Evolutionary conservation across 768 basidiomycete genomes (phyloP).

Genomic region (Punctularia strigosozonata): DNA sequence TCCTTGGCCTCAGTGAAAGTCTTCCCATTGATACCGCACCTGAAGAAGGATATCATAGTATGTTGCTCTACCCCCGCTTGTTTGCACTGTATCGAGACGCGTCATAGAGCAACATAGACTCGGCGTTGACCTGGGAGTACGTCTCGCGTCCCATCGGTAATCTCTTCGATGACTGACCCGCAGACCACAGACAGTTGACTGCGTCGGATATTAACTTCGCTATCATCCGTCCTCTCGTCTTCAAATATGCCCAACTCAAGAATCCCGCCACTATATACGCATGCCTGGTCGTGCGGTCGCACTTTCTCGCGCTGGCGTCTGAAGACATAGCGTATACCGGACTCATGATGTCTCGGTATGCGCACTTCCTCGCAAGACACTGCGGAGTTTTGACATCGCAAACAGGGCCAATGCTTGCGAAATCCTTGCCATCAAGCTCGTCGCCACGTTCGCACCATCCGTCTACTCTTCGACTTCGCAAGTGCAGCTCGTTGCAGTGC

Average conservation of each 20-base stretch:
- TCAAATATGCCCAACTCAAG: slow-evolving; percentile 66
- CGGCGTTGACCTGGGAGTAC: slow-evolving; percentile 72
- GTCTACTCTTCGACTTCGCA: slow-evolving; percentile 62
- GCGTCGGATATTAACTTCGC: slow-evolving; percentile 77
- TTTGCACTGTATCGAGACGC: too few species aligned
- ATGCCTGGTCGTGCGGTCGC: slow-evolving; percentile 66
- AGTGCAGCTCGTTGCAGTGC: slow-evolving; percentile 65
- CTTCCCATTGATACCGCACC: slow-evolving; percentile 66
- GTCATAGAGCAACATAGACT: slow-evolving; percentile 29
- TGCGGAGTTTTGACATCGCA: too few species aligned
- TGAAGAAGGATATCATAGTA: slow-evolving; percentile 62
- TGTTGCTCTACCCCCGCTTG: too few species aligned
- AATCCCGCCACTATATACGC: slow-evolving; percentile 70
- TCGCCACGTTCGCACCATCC: slow-evolving; percentile 63
- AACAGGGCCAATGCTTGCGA: slow-evolving; percentile 81
- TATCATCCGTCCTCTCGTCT: slow-evolving; percentile 64
- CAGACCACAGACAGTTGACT: slow-evolving; percentile 50
- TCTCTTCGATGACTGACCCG: slow-evolving; percentile 3
- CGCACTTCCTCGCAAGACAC: too few species aligned
- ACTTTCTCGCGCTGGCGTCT: slow-evolving; percentile 62
- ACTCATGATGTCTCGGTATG: slow-evolving; percentile 56
- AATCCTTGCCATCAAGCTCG: slow-evolving; percentile 79
- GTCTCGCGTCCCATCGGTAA: slow-evolving; percentile 17
- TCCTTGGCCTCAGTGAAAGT: slow-evolving; percentile 54
- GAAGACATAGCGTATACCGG: slow-evolving; percentile 68